These are phyloP conservation scores for Epichloe gansuensis DNA, from an alignment of 2,329 filamentous ascomycete genomes.

Conservation along the genomic window DNA sequence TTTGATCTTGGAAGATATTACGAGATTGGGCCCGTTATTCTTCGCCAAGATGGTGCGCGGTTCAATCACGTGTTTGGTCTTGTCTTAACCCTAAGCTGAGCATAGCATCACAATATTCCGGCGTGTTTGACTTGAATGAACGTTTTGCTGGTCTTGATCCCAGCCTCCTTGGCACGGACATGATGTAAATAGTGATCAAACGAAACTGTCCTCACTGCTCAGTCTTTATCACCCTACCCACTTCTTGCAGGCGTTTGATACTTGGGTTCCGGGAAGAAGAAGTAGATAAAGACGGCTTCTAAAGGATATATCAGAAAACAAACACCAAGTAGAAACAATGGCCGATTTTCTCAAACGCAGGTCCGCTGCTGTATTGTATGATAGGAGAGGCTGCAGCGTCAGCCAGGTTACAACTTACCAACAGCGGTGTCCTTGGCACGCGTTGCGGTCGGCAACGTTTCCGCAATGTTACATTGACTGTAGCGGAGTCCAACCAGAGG, in stretches of 20 bases:
- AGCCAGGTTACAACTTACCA: slow-evolving; percentile 23
- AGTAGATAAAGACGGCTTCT: slow-evolving; percentile 31
- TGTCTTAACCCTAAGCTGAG: too few relatives aligned
- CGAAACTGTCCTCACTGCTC: too few relatives aligned
- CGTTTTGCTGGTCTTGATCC: too few relatives aligned
- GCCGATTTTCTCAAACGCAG: slow-evolving; percentile 28
- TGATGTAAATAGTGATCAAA: too few relatives aligned
- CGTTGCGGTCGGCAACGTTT: slow-evolving; percentile 31
- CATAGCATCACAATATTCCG: too few relatives aligned
- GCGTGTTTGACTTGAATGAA: too few relatives aligned
- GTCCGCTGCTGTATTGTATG: slow-evolving; percentile 31
- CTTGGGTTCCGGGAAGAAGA: slow-evolving; percentile 37
- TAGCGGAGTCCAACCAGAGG: slow-evolving; percentile 35
- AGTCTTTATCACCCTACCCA: too few relatives aligned
- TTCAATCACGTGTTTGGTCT: too few relatives aligned
- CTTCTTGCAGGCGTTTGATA: slow-evolving; percentile 26
- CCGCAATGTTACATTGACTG: slow-evolving; percentile 36
- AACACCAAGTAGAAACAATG: slow-evolving; percentile 34
- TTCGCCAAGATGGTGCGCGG: too few relatives aligned
- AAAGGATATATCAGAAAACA: slow-evolving; percentile 32
- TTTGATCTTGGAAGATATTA: too few relatives aligned
- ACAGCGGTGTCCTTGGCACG: slow-evolving; percentile 32
- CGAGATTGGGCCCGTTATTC: too few relatives aligned
- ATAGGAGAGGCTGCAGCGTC: slow-evolving; percentile 24
- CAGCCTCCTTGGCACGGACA: too few relatives aligned